phyloP scores from a whole-genome alignment of 352 stramenopile species.

The Phytophthora parvispora region DNA sequence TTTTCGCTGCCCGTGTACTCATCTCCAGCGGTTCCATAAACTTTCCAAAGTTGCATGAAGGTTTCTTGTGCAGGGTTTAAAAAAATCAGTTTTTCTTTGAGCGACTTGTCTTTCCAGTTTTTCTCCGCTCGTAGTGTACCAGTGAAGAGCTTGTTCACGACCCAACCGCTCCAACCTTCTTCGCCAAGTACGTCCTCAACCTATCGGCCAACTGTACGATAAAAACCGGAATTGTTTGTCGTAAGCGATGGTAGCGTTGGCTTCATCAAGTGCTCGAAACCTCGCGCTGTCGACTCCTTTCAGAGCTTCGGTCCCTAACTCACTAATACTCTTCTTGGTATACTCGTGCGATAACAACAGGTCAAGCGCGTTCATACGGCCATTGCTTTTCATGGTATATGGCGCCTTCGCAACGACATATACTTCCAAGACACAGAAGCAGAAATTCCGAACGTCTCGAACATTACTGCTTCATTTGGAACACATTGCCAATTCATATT shows the following conservation, averaged over 20 bases:
- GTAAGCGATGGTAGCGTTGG: background rate
- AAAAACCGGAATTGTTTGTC: background rate
- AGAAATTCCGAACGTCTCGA: no score
- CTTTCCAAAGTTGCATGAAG: background rate
- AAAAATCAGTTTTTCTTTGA: background rate
- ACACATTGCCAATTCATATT: no score
- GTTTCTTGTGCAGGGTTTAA: background rate
- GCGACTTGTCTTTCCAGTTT: background rate
- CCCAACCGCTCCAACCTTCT: background rate
- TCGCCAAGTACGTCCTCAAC: background rate
- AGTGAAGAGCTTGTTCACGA: background rate
- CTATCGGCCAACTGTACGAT: background rate
- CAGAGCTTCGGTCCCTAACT: background rate
- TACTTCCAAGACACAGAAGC: constrained; percentile 13
- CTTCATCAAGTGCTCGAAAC: background rate
- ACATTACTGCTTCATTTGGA: no score
- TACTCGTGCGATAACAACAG: background rate
- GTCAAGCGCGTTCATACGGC: no score
- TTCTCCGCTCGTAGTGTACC: background rate
- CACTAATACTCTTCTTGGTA: background rate
- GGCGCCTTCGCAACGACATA: background rate
- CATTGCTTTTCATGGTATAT: background rate
- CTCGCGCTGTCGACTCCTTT: background rate
- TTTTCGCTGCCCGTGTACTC: background rate
- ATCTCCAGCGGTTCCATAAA: background rate